phyloP scores from a whole-genome alignment of 495 filamentous ascomycete species.

The Aspergillus biplanus region DNA sequence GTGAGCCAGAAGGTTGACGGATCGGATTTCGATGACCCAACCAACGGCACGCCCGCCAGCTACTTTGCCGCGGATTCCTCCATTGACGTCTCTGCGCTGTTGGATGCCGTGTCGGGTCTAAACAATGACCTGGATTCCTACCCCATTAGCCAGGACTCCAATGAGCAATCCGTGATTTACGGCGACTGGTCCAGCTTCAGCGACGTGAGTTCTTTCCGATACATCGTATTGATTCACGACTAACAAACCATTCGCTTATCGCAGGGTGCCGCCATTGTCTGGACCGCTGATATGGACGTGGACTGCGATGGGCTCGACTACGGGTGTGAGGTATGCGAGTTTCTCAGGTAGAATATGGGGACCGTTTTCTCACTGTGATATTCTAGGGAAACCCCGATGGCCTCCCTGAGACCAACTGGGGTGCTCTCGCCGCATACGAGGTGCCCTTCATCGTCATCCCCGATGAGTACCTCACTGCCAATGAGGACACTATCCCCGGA shows the following conservation, averaged over 20 bases:
- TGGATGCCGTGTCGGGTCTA: neutral
- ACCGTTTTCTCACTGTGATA: neutral
- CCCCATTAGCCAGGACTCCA: slow-evolving; percentile 25
- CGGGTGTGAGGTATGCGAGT: slow-evolving; percentile 30
- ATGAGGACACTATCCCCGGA: slow-evolving; percentile 30
- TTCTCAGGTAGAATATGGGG: no score
- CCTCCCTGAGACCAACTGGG: slow-evolving; percentile 37
- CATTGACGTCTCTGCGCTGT: slow-evolving; percentile 30
- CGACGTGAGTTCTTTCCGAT: slow-evolving; percentile 19
- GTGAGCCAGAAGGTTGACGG: slow-evolving; percentile 31
- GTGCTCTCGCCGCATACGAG: slow-evolving; percentile 43
- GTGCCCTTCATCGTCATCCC: slow-evolving; percentile 46
- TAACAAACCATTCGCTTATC: neutral
- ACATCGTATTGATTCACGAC: neutral
- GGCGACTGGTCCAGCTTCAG: slow-evolving; percentile 32
- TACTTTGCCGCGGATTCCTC: slow-evolving; percentile 29
- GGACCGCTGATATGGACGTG: slow-evolving; percentile 44
- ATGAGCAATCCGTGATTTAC: slow-evolving; percentile 30
- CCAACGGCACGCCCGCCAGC: slow-evolving; percentile 32
- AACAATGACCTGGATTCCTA: slow-evolving; percentile 27
- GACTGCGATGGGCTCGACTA: slow-evolving; percentile 45
- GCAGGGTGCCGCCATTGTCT: slow-evolving; percentile 41
- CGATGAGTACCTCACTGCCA: slow-evolving; percentile 31
- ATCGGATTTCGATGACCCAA: slow-evolving; percentile 31
- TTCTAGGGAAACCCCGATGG: slow-evolving; percentile 42